phyloP scores from a whole-genome alignment of 495 filamentous ascomycete species.

The Poronia punctata region DNA sequence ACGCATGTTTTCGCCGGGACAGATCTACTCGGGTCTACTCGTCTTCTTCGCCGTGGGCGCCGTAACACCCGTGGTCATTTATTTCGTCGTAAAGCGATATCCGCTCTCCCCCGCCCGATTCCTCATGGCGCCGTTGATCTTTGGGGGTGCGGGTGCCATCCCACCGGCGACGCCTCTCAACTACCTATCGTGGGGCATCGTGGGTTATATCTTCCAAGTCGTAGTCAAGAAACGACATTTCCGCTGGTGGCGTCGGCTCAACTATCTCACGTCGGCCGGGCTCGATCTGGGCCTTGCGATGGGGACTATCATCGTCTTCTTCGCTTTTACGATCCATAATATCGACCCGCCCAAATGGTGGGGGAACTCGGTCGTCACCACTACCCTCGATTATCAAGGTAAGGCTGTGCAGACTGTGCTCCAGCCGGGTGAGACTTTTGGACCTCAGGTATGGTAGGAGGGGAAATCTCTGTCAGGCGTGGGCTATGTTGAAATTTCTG shows the following conservation, averaged over 20 bases:
- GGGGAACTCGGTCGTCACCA: slow-evolving; percentile 44
- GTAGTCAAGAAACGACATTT: slow-evolving; percentile 49
- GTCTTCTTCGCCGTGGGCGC: slow-evolving; percentile 60
- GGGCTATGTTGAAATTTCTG: too few relatives aligned
- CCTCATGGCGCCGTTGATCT: slow-evolving; percentile 60
- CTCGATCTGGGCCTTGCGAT: slow-evolving; percentile 58
- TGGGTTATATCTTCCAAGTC: slow-evolving; percentile 60
- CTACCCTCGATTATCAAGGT: slow-evolving; percentile 45
- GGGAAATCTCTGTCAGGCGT: too few relatives aligned
- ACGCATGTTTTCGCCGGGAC: slow-evolving; percentile 60
- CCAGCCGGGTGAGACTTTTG: slow-evolving; percentile 49
- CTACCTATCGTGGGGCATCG: slow-evolving; percentile 62
- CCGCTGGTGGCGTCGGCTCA: slow-evolving; percentile 61
- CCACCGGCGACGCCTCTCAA: slow-evolving; percentile 63
- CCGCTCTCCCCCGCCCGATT: slow-evolving; percentile 46
- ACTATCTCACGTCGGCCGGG: slow-evolving; percentile 56
- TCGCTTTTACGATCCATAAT: slow-evolving; percentile 44
- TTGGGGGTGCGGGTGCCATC: slow-evolving; percentile 57
- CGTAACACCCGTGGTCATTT: slow-evolving; percentile 48
- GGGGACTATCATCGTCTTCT: slow-evolving; percentile 56
- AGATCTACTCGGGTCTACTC: slow-evolving; percentile 58
- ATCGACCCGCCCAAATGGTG: slow-evolving; percentile 48
- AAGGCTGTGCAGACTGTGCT: slow-evolving; percentile 46
- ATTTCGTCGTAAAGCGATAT: slow-evolving; percentile 47
- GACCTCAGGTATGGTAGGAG: slow-evolving; percentile 45